These are phyloP conservation scores for Xylaria venustula DNA, from an alignment of 495 filamentous ascomycete genomes.

Conservation along the genomic window DNA sequence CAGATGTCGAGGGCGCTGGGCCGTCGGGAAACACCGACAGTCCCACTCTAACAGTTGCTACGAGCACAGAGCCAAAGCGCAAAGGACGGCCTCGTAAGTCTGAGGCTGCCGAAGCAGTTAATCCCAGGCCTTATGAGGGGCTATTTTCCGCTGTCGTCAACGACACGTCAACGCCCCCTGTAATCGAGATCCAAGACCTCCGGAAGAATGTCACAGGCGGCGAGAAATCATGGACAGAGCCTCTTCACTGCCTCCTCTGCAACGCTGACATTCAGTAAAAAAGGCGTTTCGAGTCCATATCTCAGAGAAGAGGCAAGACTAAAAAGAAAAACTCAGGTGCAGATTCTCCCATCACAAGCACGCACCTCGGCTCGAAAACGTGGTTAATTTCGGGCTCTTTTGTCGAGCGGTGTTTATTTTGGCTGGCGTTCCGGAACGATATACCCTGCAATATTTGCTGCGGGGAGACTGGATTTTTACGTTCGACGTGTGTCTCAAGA, in stretches of 20 bases:
- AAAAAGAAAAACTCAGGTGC: neutral
- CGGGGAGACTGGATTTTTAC: slow-evolving; percentile 15
- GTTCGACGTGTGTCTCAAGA: neutral
- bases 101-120: slow-evolving; percentile 25
- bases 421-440: slow-evolving; percentile 21
- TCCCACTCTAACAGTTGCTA: slow-evolving; percentile 10
- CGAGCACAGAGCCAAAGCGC: slow-evolving; percentile 21
- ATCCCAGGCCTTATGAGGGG: slow-evolving; percentile 41
- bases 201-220: slow-evolving; percentile 40
- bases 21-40: slow-evolving; percentile 17
- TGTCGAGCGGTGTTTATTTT: slow-evolving; percentile 12
- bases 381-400: slow-evolving; percentile 1
- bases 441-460: slow-evolving; percentile 27
- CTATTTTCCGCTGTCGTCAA: slow-evolving; percentile 42
- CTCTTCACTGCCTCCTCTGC: slow-evolving; percentile 43
- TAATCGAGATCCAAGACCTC: slow-evolving; percentile 44
- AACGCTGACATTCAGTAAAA: slow-evolving; percentile 36
- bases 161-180: slow-evolving; percentile 31
- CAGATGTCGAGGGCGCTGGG: slow-evolving; percentile 17
- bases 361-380: neutral
- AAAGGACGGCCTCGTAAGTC: slow-evolving; percentile 32
- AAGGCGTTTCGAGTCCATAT: neutral
- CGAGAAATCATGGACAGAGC: slow-evolving; percentile 47
- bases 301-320: neutral
- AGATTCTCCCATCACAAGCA: neutral